These are phyloP conservation scores for Inga leiocalycina DNA, from an alignment of 306 rosid species.

Conservation along the genomic window DNA sequence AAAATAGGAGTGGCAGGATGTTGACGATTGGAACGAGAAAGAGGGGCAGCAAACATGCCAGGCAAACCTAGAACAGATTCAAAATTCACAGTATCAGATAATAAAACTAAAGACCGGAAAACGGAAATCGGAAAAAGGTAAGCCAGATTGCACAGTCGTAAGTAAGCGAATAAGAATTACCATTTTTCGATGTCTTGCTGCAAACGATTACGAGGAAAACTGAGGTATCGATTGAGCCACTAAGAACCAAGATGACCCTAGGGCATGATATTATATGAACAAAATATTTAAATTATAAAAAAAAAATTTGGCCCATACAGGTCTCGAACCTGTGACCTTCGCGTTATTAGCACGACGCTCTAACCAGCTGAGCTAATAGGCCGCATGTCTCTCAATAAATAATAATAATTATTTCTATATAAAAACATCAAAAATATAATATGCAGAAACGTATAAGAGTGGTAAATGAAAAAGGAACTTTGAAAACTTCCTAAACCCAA, in stretches of 20 bases:
- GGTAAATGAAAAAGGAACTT: too few relatives aligned
- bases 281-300: neutral
- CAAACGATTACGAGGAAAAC: too few relatives aligned
- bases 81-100: neutral
- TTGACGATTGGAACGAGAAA: conserved; percentile 45
- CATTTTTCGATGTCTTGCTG: conserved; percentile 1
- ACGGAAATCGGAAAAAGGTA: neutral
- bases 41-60: conserved; percentile 40
- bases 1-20: conserved; percentile 39
- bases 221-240: neutral
- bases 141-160: neutral
- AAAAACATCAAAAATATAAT: too few relatives aligned
- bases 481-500: too few relatives aligned
- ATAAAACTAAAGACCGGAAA: neutral
- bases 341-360: conserved; percentile 79
- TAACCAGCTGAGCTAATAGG: conserved; percentile 64
- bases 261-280: neutral
- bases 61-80: conserved; percentile 34
- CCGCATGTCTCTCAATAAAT: neutral
- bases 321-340: conserved; percentile 75
- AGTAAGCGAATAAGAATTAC: neutral
- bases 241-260: too few relatives aligned
- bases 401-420: too few relatives aligned
- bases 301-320: conserved; percentile 38
- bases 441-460: too few relatives aligned